Percentiles rank a stretch among this genome's conserved stretches.
Conservation (phyloP, 345 rosid species). For the Acer saccharum region DNA sequence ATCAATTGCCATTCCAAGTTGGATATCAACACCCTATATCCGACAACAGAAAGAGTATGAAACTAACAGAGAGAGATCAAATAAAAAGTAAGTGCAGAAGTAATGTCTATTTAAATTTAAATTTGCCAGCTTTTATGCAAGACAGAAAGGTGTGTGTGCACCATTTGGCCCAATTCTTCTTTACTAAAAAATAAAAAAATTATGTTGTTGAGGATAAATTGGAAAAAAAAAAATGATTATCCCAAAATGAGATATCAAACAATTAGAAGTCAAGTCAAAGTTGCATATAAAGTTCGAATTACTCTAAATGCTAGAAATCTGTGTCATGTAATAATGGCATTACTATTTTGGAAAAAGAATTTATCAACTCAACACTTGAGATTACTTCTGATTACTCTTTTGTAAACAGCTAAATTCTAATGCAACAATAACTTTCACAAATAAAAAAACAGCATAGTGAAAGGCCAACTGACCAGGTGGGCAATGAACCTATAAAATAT, state of each 20-base stretch:
- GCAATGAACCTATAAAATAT: not conserved
- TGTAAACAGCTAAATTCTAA: not conserved
- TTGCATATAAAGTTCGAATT: not conserved
- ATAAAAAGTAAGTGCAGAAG: not conserved
- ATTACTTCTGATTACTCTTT: not conserved
- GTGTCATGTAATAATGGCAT: not conserved
- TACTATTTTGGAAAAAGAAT: not conserved
- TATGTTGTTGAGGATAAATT: not conserved
- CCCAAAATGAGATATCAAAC: not conserved
- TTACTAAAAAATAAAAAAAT: not conserved
- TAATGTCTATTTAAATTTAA: constrained; percentile 14
- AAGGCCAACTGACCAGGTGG: not conserved
- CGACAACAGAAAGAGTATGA: constrained; percentile 24
- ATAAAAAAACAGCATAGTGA: not conserved
- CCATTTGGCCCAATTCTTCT: not conserved
- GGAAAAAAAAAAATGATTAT: not conserved
- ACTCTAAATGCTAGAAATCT: not conserved
- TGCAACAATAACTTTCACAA: not conserved
- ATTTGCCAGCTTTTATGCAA: not conserved
- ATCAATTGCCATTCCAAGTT: constrained; percentile 98
- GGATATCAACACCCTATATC: constrained; percentile 89
- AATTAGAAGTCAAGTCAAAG: not conserved
- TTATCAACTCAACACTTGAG: not conserved
- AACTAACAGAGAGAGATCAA: constrained; percentile 14
- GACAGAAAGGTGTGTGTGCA: constrained; percentile 7